Conservation (phyloP, 768 basidiomycete genomes). For the Pholiota microspora region DNA sequence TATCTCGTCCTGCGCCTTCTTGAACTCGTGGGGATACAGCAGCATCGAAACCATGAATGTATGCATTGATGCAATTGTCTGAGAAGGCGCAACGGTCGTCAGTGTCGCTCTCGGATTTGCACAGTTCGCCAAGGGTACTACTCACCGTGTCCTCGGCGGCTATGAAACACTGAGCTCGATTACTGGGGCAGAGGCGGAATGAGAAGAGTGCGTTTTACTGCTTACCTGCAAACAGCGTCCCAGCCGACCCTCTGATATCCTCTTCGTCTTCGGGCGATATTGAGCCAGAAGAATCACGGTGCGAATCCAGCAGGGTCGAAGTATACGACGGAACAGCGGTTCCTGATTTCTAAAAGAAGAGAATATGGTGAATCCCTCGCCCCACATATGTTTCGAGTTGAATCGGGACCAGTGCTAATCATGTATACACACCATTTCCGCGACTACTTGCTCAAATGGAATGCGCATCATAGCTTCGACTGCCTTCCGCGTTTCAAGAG, state of each 20-base stretch:
- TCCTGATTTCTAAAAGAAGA: constrained; percentile 35
- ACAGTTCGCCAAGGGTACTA: neutral
- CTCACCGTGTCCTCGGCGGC: constrained; percentile 29
- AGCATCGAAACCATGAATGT: constrained; percentile 56
- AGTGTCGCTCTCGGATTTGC: neutral
- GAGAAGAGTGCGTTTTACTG: constrained; percentile 9
- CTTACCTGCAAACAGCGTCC: constrained; percentile 49
- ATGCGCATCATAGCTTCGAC: constrained; percentile 48
- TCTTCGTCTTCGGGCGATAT: constrained; percentile 42
- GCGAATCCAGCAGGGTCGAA: constrained; percentile 40
- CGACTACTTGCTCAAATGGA: constrained; percentile 50
- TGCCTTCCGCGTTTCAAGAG: constrained; percentile 37
- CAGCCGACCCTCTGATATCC: constrained; percentile 57
- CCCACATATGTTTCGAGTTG: constrained; percentile 13
- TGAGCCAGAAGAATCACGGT: constrained; percentile 31
- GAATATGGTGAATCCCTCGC: constrained; percentile 13
- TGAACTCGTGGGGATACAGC: constrained; percentile 46
- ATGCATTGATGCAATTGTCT: constrained; percentile 51
- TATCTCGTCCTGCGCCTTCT: constrained; percentile 49
- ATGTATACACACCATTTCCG: constrained; percentile 38
- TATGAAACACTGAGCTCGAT: constrained; percentile 14
- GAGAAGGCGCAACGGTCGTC: constrained; percentile 1
- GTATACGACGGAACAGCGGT: constrained; percentile 43
- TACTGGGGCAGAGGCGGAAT: constrained; percentile 6
- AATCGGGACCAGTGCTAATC: neutral